A percentile compares a stretch with the other conserved stretches of the same genome.
Evolutionary conservation across 2,329 filamentous ascomycete genomes (phyloP).

Genomic region (Cladosporium colombiae): DNA sequence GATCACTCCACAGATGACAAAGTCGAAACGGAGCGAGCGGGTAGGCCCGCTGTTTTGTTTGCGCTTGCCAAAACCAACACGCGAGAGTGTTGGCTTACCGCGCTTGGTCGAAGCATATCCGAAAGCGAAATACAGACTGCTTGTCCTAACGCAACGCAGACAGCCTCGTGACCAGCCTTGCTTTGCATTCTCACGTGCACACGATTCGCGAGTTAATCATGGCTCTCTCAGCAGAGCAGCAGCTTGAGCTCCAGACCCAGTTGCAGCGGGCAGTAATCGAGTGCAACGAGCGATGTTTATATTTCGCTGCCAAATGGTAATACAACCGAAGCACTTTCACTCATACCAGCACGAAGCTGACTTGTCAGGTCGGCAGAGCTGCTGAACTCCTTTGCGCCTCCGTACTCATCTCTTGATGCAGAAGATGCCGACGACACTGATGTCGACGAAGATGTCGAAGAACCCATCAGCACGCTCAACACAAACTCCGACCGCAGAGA

Average conservation of each 20-base stretch:
- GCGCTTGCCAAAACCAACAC: constrained; percentile 6
- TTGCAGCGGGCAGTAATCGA: constrained; percentile 84
- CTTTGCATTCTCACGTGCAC: background rate
- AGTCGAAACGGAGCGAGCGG: background rate
- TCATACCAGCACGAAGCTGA: constrained; percentile 20
- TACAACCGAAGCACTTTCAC: background rate
- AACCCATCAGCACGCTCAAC: constrained; percentile 45
- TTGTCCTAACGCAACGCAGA: background rate
- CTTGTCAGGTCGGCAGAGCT: constrained; percentile 78
- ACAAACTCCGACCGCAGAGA: constrained; percentile 68
- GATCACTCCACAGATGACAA: background rate
- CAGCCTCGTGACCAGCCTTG: background rate
- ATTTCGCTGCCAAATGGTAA: constrained; percentile 95
- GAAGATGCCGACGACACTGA: constrained; percentile 57
- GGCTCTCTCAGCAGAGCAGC: constrained; percentile 45
- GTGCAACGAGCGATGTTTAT: constrained; percentile 92
- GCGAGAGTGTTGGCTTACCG: background rate
- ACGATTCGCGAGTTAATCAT: constrained; percentile 20
- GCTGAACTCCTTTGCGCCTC: constrained; percentile 71
- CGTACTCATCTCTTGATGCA: constrained; percentile 41
- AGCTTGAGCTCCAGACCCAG: constrained; percentile 66
- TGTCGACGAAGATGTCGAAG: constrained; percentile 34
- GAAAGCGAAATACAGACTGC: background rate
- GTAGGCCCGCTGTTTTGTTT: background rate
- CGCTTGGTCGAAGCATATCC: background rate